phyloP scores from a whole-genome alignment of 495 filamentous ascomycete genomes.

The Aspergillus leporis region DNA sequence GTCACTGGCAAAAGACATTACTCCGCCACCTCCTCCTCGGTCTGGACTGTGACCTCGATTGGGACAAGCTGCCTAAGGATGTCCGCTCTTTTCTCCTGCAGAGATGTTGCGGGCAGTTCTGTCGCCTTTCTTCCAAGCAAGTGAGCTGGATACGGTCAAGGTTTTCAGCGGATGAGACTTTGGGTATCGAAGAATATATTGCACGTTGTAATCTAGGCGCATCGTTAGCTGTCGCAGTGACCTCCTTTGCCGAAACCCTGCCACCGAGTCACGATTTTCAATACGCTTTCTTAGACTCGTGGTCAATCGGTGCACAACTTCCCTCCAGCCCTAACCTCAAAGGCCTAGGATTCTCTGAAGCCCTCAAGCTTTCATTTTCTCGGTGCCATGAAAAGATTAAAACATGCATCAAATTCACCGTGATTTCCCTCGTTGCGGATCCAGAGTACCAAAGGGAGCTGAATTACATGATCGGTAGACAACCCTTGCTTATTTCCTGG shows the following conservation, averaged over 20 bases:
- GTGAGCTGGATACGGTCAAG: slow-evolving; percentile 37
- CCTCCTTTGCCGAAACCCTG: slow-evolving; percentile 37
- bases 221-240: slow-evolving; percentile 34
- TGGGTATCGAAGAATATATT: slow-evolving; percentile 36
- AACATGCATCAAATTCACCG: slow-evolving; percentile 54
- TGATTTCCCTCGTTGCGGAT: slow-evolving; percentile 56
- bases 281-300: slow-evolving; percentile 29
- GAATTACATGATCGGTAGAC: slow-evolving; percentile 41
- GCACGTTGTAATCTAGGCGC: slow-evolving; percentile 44
- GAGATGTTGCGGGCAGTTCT: slow-evolving; percentile 38
- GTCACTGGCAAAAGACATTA: slow-evolving; percentile 42
- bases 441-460: slow-evolving; percentile 61
- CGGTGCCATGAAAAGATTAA: slow-evolving; percentile 32
- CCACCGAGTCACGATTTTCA: slow-evolving; percentile 29
- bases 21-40: slow-evolving; percentile 44
- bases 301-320: slow-evolving; percentile 31
- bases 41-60: slow-evolving; percentile 41
- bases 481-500: slow-evolving; percentile 36
- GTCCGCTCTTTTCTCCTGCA: slow-evolving; percentile 35
- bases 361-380: slow-evolving; percentile 43
- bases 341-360: slow-evolving; percentile 30
- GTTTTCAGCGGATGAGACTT: slow-evolving; percentile 38
- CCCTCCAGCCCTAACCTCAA: slow-evolving; percentile 21
- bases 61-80: slow-evolving; percentile 41
- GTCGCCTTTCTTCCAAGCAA: slow-evolving; percentile 26